Evolutionary conservation across 2,329 filamentous ascomycete genomes (phyloP).

Genomic region (Chaetomium sp.): DNA sequence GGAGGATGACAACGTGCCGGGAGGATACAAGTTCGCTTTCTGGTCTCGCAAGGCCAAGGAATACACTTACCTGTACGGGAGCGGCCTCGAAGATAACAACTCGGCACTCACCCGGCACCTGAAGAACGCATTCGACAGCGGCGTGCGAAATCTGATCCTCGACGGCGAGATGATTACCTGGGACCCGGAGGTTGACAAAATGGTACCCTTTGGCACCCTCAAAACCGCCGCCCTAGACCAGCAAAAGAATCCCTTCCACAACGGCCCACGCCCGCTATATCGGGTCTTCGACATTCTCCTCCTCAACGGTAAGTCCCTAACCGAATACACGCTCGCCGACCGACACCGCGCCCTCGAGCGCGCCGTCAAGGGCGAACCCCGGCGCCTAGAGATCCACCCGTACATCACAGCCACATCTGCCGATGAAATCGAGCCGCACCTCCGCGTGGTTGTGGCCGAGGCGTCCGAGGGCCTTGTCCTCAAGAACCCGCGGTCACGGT

Average conservation of each 20-base stretch:
- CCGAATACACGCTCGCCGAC: conserved; percentile 79
- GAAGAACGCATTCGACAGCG: conserved; percentile 71
- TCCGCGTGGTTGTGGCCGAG: conserved; percentile 82
- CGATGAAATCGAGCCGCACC: conserved; percentile 73
- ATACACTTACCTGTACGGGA: conserved; percentile 92
- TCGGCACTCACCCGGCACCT: conserved; percentile 81
- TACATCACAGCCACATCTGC: conserved; percentile 67
- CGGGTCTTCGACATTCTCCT: conserved; percentile 90
- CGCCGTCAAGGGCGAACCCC: conserved; percentile 68
- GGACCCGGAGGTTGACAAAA: conserved; percentile 82
- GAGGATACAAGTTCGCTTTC: conserved; percentile 76
- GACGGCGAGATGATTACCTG: conserved; percentile 99
- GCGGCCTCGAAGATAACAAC: conserved; percentile 70
- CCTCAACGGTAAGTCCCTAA: conserved; percentile 78
- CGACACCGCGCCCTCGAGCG: conserved; percentile 73
- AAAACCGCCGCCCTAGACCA: conserved; percentile 87
- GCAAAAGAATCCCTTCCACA: conserved; percentile 69
- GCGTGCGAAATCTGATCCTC: conserved; percentile 83
- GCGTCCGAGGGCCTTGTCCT: conserved; percentile 88
- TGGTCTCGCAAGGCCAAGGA: conserved; percentile 97
- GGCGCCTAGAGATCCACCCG: conserved; percentile 80
- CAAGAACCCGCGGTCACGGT: conserved; percentile 88
- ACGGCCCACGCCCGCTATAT: conserved; percentile 73
- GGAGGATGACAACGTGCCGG: conserved; percentile 65
- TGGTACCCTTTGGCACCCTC: conserved; percentile 86